Percentiles rank a stretch among this genome's conserved stretches.
These are phyloP conservation scores for Heimioporus sp. DNA, from an alignment of 768 basidiomycete species.

Conservation along the genomic window DNA sequence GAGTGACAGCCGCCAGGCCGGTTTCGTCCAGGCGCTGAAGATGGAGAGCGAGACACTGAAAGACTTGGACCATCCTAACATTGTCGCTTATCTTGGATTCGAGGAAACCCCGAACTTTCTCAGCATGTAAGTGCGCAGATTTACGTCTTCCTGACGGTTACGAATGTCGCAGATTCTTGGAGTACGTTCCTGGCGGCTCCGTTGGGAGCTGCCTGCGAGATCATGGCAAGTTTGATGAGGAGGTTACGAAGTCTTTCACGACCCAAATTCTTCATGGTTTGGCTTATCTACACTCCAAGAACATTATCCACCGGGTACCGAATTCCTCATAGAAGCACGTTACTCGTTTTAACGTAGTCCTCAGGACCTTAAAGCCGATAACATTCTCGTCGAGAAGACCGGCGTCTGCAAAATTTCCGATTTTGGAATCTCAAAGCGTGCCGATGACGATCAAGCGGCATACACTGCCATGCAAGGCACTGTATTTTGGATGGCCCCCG, in stretches of 20 bases:
- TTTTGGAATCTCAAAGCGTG: slow-evolving; percentile 97
- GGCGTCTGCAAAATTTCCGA: slow-evolving; percentile 98
- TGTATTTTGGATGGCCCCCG: slow-evolving; percentile 99
- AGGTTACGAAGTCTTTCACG: slow-evolving; percentile 91
- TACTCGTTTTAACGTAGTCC: slow-evolving; percentile 6
- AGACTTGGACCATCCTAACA: slow-evolving; percentile 94
- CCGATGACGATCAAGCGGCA: slow-evolving; percentile 80
- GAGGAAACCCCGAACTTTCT: slow-evolving; percentile 85
- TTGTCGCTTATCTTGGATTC: slow-evolving; percentile 95
- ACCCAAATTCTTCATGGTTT: slow-evolving; percentile 88
- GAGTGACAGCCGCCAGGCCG: slow-evolving; percentile 79
- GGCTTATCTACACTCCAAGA: slow-evolving; percentile 88
- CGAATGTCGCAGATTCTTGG: slow-evolving; percentile 72
- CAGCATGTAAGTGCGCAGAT: slow-evolving; percentile 72
- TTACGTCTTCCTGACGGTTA: neutral
- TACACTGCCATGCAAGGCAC: slow-evolving; percentile 96
- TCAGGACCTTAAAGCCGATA: slow-evolving; percentile 96
- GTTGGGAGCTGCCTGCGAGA: slow-evolving; percentile 87
- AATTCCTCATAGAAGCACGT: neutral
- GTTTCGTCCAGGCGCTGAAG: slow-evolving; percentile 88
- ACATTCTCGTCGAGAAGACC: slow-evolving; percentile 90
- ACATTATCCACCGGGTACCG: slow-evolving; percentile 88
- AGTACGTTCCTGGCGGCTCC: slow-evolving; percentile 98
- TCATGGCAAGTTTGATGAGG: slow-evolving; percentile 90
- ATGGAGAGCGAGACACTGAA: slow-evolving; percentile 95